Evolutionary conservation across 495 filamentous ascomycete genomes (phyloP), one percentile per base, ranked within the genome.

Genomic region (Geoglossum glabrum): DNA sequence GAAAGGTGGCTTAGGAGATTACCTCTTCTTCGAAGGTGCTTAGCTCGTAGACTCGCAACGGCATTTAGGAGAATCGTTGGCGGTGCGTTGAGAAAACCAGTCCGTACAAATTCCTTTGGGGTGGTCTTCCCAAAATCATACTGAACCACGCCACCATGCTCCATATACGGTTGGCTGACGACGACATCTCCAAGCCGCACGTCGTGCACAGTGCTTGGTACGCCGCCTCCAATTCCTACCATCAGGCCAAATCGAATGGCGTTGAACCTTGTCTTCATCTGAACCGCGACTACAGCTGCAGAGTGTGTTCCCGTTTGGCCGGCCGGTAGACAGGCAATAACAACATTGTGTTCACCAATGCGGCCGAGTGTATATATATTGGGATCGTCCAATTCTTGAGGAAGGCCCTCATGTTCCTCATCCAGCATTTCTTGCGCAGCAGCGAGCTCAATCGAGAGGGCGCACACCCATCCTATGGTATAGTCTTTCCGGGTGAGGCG

Each of bases 141-240:
- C 13, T 28, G 21, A 4, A 23, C 46, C 21, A 23, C 46, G 4
- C 46, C 46, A 28, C 46, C 46, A 13, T 23, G 15, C 46, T 23
- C 5, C 46, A 10, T 5, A 23, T 23, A 5, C 15, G 46, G 46
- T 13, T 50, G 46, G 13, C 46, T 50, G 21, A 50, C 13, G 5
- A 28, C 46, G 5, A 34, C 5, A 11, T 34, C 31, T 4, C 73
- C 73, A 47, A 74, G 66, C 45, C 65, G 65, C 51, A 71, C 15
- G 46, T 50, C 46, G 4, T 4, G 5, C 46, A 5, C 5, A 5
- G 46, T 10, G 46, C 46, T 50, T 23, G 69, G 67, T 19, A 72
- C 63, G 8, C 71, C 72, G 23, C 72, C 71, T 15, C 72, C 68
- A 50, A 75, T 74, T 0, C 73, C 72, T 1, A 75, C 69, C 64